Base-by-base conservation (phyloP, 345 rosid species). In the Odontarrhena argentea region DNA sequence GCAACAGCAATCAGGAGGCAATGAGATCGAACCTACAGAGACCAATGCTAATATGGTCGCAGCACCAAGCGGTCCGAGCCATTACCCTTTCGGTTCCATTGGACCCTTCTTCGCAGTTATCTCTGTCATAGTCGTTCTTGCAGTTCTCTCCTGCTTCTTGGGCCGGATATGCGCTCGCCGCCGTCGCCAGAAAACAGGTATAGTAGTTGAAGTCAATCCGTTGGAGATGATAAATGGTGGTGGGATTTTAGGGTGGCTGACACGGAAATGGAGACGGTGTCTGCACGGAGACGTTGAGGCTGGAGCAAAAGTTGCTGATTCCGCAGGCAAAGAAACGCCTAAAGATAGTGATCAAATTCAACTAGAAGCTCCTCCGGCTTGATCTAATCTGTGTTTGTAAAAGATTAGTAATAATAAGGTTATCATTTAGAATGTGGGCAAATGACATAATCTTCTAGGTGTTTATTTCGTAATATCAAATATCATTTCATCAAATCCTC, bases 21-120 rank as follows among this genome's bases (percentile, higher is more conserved):
- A 54, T 34, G 74, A 38, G 59, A 61, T 55, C n/a, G 48, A 41
- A 68, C 72, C 73, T 12, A 62, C 34, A 1, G 56, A 62, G 2
- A 66, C 71, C 2, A 74, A 8, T 48, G 60, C 65, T 9, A 74
- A 61, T 55, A 54, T 74, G 7, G 8, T 69, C 3, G 32, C 69
- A 1, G 65, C 69, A 30, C 60, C 81, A 7, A 58, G 53, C 45
- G 51, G 32, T 30, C 51, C 63, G 11, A 57, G 40, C 24, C 74
- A 69, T 61, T 53, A 70, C 53, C 65, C 86, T 3, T 76, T 86
- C 1, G 88, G 92, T 14, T 80, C 95, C 36, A 78, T 86, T 5
- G 86, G 91, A n/a, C 92, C 91, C 0, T 87, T 91, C 79, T 80
- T 91, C 8, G 88, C 72, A 0, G 87, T 82, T 46, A 80, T 91